Evolutionary conservation across 768 basidiomycete species (phyloP).

Genomic region (Pisolithus orientalis): DNA sequence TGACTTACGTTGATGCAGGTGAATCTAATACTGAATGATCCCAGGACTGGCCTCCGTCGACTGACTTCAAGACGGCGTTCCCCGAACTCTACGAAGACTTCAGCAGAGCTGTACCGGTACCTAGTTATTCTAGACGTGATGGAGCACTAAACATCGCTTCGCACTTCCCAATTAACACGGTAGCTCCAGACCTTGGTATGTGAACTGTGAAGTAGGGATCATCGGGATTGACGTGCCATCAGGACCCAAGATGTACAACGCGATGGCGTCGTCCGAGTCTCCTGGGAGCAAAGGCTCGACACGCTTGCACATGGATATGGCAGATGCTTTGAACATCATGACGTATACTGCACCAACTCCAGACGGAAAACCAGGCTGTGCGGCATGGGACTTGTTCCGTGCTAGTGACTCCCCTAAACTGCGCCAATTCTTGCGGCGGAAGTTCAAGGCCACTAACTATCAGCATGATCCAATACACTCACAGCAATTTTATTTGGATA

Average conservation of each 20-base stretch:
- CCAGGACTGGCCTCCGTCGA: constrained; percentile 89
- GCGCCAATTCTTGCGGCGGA: constrained; percentile 63
- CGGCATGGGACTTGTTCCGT: constrained; percentile 88
- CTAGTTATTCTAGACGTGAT: constrained; percentile 86
- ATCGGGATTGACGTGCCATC: constrained; percentile 13
- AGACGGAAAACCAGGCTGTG: constrained; percentile 63
- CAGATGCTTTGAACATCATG: constrained; percentile 91
- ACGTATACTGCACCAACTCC: constrained; percentile 56
- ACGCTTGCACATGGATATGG: constrained; percentile 90
- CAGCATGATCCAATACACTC: constrained; percentile 85
- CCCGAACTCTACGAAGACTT: constrained; percentile 88
- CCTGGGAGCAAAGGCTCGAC: constrained; percentile 79
- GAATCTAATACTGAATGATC: constrained; percentile 5
- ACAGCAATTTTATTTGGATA: constrained; percentile 82
- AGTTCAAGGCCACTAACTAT: constrained; percentile 47
- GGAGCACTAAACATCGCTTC: constrained; percentile 85
- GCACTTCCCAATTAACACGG: constrained; percentile 76
- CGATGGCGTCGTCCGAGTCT: constrained; percentile 64
- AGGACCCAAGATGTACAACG: constrained; percentile 96
- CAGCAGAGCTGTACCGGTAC: constrained; percentile 74
- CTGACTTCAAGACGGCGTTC: constrained; percentile 78
- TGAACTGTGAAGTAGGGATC: background rate
- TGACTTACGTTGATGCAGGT: background rate
- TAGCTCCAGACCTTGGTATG: constrained; percentile 76
- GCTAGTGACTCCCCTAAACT: constrained; percentile 78